Percentiles rank a stretch among this genome's conserved stretches.
Conservation (phyloP, 768 basidiomycete genomes). For the Saitozyma podzolica region DNA sequence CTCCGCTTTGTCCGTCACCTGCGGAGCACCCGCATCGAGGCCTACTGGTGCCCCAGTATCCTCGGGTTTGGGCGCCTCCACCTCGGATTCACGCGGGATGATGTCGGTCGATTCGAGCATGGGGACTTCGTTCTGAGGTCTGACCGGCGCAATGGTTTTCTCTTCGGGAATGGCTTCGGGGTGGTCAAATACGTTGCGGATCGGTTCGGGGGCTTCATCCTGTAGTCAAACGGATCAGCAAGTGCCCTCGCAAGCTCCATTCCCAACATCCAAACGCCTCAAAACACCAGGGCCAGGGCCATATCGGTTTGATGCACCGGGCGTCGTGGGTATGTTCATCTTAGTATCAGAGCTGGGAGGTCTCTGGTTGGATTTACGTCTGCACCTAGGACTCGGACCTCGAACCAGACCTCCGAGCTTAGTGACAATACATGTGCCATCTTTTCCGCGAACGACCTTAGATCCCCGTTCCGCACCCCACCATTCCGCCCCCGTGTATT, state of each 20-base stretch:
- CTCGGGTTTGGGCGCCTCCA: slow-evolving; percentile 18
- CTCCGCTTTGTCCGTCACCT: slow-evolving; percentile 40
- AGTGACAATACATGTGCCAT: no score
- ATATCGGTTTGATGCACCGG: no score
- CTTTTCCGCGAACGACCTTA: no score
- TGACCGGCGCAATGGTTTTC: slow-evolving; percentile 42
- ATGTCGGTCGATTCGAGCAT: slow-evolving; percentile 42
- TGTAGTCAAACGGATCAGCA: slow-evolving; percentile 1
- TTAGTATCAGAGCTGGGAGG: no score
- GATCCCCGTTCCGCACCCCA: no score
- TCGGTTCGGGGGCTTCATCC: slow-evolving; percentile 49
- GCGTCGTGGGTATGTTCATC: no score
- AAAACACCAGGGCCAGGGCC: no score
- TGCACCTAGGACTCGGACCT: no score
- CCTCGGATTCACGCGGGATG: slow-evolving; percentile 9
- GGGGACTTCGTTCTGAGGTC: slow-evolving; percentile 43
- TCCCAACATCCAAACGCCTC: background rate
- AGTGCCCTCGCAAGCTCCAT: background rate
- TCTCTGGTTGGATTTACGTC: no score
- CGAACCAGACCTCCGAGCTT: no score
- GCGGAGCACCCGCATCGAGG: slow-evolving; percentile 48
- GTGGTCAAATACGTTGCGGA: slow-evolving; percentile 44
- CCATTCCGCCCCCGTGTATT: no score
- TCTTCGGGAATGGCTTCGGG: slow-evolving; percentile 37
- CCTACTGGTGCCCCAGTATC: slow-evolving; percentile 50